phyloP scores from a whole-genome alignment of 345 rosid species.

The Citrus sp. region DNA sequence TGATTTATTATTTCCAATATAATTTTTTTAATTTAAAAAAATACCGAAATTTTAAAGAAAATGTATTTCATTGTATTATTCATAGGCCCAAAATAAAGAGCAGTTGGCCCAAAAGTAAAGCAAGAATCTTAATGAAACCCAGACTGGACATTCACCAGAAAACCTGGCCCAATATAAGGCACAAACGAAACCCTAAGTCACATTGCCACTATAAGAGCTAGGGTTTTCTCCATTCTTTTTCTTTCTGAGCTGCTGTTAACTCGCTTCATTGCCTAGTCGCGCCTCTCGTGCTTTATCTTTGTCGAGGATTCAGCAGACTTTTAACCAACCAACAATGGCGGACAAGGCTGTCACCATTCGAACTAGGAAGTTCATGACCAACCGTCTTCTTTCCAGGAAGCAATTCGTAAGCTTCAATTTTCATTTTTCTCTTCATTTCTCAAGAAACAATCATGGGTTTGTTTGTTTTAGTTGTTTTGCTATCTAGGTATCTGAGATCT shows the following conservation, averaged over 20 bases:
- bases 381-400: slow-evolving; percentile 97
- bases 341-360: slow-evolving; percentile 91
- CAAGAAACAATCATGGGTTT: neutral
- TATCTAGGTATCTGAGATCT: neutral
- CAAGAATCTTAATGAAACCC: too few relatives aligned
- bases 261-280: slow-evolving; percentile 9
- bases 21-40: too few relatives aligned
- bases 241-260: slow-evolving; percentile 23
- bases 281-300: neutral
- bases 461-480: neutral
- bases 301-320: neutral
- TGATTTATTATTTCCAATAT: too few relatives aligned
- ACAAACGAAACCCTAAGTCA: slow-evolving; percentile 18
- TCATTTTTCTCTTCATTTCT: neutral
- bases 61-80: too few relatives aligned
- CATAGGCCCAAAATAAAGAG: too few relatives aligned
- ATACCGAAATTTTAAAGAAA: too few relatives aligned
- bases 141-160: neutral
- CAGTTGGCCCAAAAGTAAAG: too few relatives aligned
- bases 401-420: slow-evolving; percentile 64
- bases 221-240: slow-evolving; percentile 12
- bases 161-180: neutral
- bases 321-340: slow-evolving; percentile 49
- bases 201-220: slow-evolving; percentile 9
- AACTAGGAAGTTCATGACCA: slow-evolving; percentile 95